Conservation (phyloP, 2,329 filamentous ascomycete genomes). For the Fusarium protoensiforme region DNA sequence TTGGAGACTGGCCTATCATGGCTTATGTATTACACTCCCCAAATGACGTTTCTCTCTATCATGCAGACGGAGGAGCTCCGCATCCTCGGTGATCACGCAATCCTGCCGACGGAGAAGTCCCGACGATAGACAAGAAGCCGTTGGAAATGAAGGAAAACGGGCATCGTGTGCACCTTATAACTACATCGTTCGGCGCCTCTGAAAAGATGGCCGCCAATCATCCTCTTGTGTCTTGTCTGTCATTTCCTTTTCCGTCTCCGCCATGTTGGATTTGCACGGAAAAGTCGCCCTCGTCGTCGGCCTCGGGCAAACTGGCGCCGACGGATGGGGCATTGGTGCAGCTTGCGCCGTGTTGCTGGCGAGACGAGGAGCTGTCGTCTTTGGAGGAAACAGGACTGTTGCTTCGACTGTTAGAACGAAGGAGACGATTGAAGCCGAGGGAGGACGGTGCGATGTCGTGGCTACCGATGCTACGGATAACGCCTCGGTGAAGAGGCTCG, state of each 20-base stretch:
- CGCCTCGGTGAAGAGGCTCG: conserved; percentile 61
- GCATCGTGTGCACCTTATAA: neutral
- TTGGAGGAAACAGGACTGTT: conserved; percentile 61
- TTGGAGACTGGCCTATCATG: conserved; percentile 29
- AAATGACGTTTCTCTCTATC: conserved; percentile 23
- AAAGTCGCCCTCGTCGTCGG: conserved; percentile 60
- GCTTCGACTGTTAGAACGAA: conserved; percentile 53
- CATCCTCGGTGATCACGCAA: conserved; percentile 32
- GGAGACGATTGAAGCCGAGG: conserved; percentile 49
- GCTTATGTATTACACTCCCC: conserved; percentile 33
- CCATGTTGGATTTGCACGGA: conserved; percentile 52
- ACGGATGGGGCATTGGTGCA: conserved; percentile 63
- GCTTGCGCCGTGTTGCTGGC: conserved; percentile 61
- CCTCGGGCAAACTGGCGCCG: conserved; percentile 55
- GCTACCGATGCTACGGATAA: conserved; percentile 63
- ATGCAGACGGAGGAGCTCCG: conserved; percentile 31
- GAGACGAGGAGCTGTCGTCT: conserved; percentile 59
- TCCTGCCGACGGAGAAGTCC: conserved; percentile 25
- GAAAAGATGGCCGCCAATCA: neutral
- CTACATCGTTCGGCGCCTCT: neutral
- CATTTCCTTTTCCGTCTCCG: neutral
- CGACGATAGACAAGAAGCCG: neutral
- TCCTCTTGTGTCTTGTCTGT: neutral
- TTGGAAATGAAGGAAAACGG: neutral
- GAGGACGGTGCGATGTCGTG: conserved; percentile 53